Percentiles rank a stretch among this genome's conserved stretches.
These are phyloP conservation scores for Malassezia restricta DNA, from an alignment of 1,284 basidiomycete genomes.

Conservation along the genomic window DNA sequence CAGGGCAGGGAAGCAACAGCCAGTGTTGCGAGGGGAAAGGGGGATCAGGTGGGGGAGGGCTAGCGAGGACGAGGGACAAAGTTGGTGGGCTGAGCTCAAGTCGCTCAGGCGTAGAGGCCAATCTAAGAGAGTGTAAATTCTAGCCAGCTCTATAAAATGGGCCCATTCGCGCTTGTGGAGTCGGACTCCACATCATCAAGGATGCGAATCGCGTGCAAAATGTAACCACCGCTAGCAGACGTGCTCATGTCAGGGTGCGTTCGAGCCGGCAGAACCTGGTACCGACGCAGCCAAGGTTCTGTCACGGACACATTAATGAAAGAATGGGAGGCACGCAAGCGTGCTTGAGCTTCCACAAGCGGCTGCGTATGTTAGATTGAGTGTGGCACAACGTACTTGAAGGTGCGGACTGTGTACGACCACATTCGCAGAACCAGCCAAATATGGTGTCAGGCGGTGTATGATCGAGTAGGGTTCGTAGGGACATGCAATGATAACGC, in stretches of 20 bases:
- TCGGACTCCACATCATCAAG: conserved; percentile 1
- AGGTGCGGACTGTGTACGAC: conserved; percentile 73
- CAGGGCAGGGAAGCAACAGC: too few relatives aligned
- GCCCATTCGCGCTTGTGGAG: too few relatives aligned
- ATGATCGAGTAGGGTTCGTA: conserved; percentile 77
- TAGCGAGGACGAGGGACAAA: too few relatives aligned
- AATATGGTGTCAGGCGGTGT: conserved; percentile 60
- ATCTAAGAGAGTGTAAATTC: too few relatives aligned
- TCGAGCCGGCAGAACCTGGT: conserved; percentile 86
- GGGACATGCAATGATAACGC: conserved; percentile 64
- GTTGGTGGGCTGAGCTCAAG: too few relatives aligned
- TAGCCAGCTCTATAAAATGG: too few relatives aligned
- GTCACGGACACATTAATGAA: conserved; percentile 70
- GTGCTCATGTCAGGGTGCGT: conserved; percentile 92
- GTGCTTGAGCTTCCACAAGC: conserved; percentile 63
- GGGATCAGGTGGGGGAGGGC: too few relatives aligned
- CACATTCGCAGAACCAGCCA: conserved; percentile 73
- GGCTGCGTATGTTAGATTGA: conserved; percentile 41
- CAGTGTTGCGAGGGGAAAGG: too few relatives aligned
- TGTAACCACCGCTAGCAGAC: conserved; percentile 74
- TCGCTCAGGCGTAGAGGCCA: too few relatives aligned
- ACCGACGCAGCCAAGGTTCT: conserved; percentile 77
- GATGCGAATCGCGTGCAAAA: conserved; percentile 72
- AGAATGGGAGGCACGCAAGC: conserved; percentile 57
- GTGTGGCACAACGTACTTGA: conserved; percentile 32